phyloP scores from a whole-genome alignment of 2,329 filamentous ascomycete species.

The Sarocladium oryzae region DNA sequence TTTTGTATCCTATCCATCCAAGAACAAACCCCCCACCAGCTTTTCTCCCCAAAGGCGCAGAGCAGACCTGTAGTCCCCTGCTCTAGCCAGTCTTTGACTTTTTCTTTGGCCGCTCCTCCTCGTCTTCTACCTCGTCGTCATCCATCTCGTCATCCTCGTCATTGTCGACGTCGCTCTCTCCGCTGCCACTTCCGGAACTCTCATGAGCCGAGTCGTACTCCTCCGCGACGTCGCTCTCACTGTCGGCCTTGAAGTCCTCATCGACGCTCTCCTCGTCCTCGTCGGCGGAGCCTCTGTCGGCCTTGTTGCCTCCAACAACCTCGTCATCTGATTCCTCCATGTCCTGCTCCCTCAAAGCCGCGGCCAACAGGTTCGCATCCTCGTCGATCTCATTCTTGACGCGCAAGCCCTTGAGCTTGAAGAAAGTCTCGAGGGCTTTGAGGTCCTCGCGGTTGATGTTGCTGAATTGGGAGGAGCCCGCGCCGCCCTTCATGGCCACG shows the following conservation, averaged over 20 bases:
- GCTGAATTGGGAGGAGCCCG: conserved; percentile 89
- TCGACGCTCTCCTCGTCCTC: conserved; percentile 94
- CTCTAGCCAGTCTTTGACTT: conserved; percentile 36
- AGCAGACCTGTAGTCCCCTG: background rate
- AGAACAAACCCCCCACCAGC: background rate
- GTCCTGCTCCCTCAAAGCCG: conserved; percentile 75
- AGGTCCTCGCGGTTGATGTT: conserved; percentile 99
- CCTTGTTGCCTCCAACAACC: conserved; percentile 54
- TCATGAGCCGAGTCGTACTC: conserved; percentile 92
- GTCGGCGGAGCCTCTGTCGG: conserved; percentile 84
- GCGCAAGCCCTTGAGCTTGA: conserved; percentile 89
- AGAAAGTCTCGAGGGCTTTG: conserved; percentile 92
- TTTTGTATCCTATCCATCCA: conserved; percentile 5
- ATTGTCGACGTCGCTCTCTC: conserved; percentile 41
- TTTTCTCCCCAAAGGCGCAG: too few species aligned
- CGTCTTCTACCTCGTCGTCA: conserved; percentile 33
- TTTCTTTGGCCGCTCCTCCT: conserved; percentile 43
- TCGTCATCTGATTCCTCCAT: conserved; percentile 71
- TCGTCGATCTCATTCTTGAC: conserved; percentile 99
- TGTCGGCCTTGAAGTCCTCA: conserved; percentile 90
- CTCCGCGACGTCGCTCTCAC: conserved; percentile 91
- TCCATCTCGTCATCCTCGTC: conserved; percentile 36
- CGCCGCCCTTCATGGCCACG: conserved; percentile 80
- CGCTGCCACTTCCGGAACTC: conserved; percentile 62
- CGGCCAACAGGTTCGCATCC: conserved; percentile 73